Conservation (phyloP, 2,329 filamentous ascomycete species). For the Xylariaceae sp. region DNA sequence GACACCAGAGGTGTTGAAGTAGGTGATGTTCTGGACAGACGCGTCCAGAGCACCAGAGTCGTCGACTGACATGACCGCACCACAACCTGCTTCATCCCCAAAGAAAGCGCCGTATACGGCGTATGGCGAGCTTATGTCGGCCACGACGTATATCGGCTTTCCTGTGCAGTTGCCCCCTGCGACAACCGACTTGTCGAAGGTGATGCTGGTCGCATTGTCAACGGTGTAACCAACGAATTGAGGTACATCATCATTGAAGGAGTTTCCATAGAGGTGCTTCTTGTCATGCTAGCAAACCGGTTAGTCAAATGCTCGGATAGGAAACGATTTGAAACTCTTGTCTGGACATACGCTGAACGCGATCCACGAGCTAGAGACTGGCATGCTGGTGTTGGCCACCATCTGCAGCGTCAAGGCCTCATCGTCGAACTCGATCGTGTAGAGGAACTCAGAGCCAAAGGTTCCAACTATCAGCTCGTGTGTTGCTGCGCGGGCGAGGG, state of each 20-base stretch:
- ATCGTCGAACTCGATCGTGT: constrained; percentile 26
- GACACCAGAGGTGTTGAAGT: constrained; percentile 37
- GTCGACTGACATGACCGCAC: constrained; percentile 33
- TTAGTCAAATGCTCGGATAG: not conserved
- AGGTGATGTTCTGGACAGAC: constrained; percentile 42
- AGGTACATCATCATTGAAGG: constrained; percentile 12
- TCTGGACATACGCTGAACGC: constrained; percentile 23
- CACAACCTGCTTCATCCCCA: constrained; percentile 18
- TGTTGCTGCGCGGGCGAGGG: constrained; percentile 8
- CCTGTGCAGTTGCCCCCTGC: constrained; percentile 15
- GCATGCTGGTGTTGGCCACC: constrained; percentile 14
- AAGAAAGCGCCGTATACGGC: constrained; percentile 22
- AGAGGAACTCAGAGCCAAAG: constrained; percentile 21
- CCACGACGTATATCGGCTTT: constrained; percentile 18
- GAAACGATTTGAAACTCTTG: too few species aligned
- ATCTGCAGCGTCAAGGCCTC: constrained; percentile 18
- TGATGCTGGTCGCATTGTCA: constrained; percentile 16
- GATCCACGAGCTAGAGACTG: constrained; percentile 21
- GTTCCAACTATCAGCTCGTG: constrained; percentile 26
- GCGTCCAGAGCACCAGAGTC: constrained; percentile 32
- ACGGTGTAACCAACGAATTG: constrained; percentile 21
- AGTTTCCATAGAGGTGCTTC: constrained; percentile 23
- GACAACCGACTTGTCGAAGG: constrained; percentile 8
- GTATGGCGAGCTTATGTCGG: constrained; percentile 18
- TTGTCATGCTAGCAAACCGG: constrained; percentile 20